Conservation (phyloP, 169 alveolate species). For the Babesia bovis region DNA sequence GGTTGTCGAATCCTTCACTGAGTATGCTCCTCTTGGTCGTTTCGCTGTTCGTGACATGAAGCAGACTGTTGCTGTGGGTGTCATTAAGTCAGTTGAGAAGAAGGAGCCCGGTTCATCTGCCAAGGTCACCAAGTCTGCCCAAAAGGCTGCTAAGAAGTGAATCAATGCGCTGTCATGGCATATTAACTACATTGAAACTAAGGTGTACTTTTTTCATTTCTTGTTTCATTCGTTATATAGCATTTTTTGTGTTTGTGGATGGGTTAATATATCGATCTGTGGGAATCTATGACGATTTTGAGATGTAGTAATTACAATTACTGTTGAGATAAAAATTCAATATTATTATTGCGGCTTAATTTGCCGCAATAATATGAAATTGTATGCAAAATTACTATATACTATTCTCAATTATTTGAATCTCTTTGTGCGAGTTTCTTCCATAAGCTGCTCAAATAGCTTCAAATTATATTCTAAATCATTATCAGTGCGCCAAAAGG, state of each 20-base stretch:
- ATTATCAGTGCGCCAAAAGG: no score
- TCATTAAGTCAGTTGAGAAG: constrained; percentile 94
- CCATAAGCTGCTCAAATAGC: no score
- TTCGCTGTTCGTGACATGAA: constrained; percentile 98
- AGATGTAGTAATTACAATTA: no score
- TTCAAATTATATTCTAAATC: no score
- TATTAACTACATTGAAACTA: background rate
- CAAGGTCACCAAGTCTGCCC: constrained; percentile 79
- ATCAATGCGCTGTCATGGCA: background rate
- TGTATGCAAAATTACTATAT: no score
- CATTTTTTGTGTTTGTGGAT: no score
- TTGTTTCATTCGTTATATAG: background rate
- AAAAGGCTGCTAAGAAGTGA: constrained; percentile 68
- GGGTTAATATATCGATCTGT: no score
- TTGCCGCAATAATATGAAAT: no score
- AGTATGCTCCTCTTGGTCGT: constrained; percentile 98
- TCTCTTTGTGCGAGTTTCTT: no score
- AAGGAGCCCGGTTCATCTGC: constrained; percentile 89
- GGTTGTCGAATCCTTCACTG: constrained; percentile 94
- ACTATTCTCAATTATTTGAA: no score
- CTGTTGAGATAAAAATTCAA: no score
- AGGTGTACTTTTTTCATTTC: constrained; percentile 21
- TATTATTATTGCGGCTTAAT: no score
- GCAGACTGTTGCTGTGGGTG: constrained; percentile 99
- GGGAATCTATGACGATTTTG: background rate